These are phyloP conservation scores for Candida sonorensis DNA, from an alignment of 805 yeast species.

Conservation along the genomic window DNA sequence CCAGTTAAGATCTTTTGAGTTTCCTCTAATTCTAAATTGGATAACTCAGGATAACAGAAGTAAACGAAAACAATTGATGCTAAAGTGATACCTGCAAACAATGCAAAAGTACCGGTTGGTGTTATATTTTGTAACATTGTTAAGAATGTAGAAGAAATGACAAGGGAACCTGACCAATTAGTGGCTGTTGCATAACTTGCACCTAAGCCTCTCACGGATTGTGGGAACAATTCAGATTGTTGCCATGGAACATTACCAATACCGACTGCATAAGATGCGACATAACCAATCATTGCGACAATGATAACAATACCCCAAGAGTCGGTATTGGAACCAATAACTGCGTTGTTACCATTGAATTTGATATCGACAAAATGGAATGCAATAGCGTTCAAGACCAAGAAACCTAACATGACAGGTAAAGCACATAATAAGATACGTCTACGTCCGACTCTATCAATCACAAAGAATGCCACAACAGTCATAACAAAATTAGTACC, in stretches of 20 bases:
- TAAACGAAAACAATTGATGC: constrained; percentile 67
- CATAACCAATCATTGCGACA: constrained; percentile 43
- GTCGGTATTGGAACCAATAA: constrained; percentile 41
- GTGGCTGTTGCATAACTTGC: constrained; percentile 29
- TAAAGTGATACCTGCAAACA: constrained; percentile 78
- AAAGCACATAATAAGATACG: constrained; percentile 69
- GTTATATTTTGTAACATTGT: constrained; percentile 46
- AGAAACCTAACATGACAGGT: constrained; percentile 76
- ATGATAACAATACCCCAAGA: constrained; percentile 90
- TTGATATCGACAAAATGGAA: constrained; percentile 45
- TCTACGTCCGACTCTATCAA: constrained; percentile 87
- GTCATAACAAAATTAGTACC: constrained; percentile 93
- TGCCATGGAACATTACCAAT: constrained; percentile 56
- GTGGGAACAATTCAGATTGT: constrained; percentile 51
- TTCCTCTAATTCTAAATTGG: constrained; percentile 87
- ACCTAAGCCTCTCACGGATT: constrained; percentile 47
- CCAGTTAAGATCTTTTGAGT: constrained; percentile 73
- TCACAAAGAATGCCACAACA: constrained; percentile 73
- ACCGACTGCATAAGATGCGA: constrained; percentile 48
- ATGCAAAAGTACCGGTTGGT: constrained; percentile 53
- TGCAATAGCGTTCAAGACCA: constrained; percentile 79
- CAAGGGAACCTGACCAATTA: constrained; percentile 49
- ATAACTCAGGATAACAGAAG: constrained; percentile 88
- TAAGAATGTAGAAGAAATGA: constrained; percentile 44
- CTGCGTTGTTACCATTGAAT: constrained; percentile 43